Evolutionary conservation across 495 filamentous ascomycete genomes (phyloP).

Genomic region (Aspergillus coremiiformis): DNA sequence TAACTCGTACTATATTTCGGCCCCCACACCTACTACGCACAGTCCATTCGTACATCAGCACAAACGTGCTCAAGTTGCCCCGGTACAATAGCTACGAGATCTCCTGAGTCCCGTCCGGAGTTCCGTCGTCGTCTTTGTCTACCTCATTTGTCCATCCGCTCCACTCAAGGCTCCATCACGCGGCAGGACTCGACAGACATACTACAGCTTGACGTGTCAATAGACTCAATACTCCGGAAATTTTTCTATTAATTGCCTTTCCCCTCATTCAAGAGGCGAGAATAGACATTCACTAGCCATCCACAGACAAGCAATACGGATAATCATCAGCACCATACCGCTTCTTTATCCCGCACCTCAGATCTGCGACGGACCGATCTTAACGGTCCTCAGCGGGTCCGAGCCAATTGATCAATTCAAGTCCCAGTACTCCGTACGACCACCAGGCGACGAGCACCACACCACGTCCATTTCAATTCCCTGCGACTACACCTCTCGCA

Average conservation of each 20-base stretch:
- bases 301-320: background rate
- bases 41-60: too few species aligned
- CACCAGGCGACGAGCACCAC: background rate
- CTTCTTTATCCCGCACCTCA: slow-evolving; percentile 5
- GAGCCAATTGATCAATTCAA: slow-evolving; percentile 17
- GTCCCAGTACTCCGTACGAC: slow-evolving; percentile 4
- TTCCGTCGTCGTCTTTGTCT: background rate
- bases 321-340: background rate
- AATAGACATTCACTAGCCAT: background rate
- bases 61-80: too few species aligned
- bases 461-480: background rate
- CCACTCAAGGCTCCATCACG: background rate
- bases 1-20: background rate
- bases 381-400: slow-evolving; percentile 27
- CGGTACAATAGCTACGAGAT: too few species aligned
- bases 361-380: slow-evolving; percentile 27
- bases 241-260: background rate
- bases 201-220: slow-evolving; percentile 2
- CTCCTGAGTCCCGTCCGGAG: too few species aligned
- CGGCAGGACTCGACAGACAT: background rate
- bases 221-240: background rate
- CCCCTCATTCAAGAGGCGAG: background rate
- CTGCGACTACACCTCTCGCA: slow-evolving; percentile 7
- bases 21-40: too few species aligned
- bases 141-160: slow-evolving; percentile 1